Conservation (phyloP, 139 green algal genomes). For the Chlorella sorokiniana region DNA sequence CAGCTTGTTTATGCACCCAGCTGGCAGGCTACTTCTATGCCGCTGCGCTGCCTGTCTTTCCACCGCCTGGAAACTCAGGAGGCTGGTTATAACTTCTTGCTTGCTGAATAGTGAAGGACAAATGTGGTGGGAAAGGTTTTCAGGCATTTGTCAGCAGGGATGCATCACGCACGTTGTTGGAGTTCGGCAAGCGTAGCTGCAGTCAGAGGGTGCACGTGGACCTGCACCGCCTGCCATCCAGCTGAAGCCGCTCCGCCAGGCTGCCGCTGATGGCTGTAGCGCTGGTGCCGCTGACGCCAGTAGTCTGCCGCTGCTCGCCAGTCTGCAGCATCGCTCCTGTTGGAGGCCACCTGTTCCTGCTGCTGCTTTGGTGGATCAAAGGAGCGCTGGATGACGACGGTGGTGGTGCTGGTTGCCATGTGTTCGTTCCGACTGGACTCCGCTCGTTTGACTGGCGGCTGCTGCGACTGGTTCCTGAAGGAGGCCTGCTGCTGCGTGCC, state of each 20-base stretch:
- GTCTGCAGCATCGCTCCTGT: background rate
- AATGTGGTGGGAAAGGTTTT: no score
- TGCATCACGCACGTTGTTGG: no score
- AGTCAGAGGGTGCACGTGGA: background rate
- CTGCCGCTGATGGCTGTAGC: background rate
- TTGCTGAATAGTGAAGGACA: no score
- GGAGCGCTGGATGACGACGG: background rate
- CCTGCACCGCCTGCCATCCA: background rate
- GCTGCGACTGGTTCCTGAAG: no score
- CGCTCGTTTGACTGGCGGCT: no score
- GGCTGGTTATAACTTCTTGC: no score
- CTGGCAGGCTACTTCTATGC: no score
- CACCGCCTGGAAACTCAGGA: no score
- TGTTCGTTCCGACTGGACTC: no score
- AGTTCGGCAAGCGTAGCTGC: background rate
- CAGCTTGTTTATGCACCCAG: no score
- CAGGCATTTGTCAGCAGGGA: no score
- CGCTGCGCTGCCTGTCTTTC: no score
- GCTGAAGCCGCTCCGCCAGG: background rate
- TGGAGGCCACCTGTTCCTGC: background rate
- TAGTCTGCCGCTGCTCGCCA: constrained; percentile 26
- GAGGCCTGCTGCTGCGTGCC: background rate
- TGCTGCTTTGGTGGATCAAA: background rate
- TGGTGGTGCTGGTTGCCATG: background rate
- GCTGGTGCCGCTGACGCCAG: constrained; percentile 19